phyloP scores from a whole-genome alignment of 2,329 filamentous ascomycete species.

The Penicillium sp. region DNA sequence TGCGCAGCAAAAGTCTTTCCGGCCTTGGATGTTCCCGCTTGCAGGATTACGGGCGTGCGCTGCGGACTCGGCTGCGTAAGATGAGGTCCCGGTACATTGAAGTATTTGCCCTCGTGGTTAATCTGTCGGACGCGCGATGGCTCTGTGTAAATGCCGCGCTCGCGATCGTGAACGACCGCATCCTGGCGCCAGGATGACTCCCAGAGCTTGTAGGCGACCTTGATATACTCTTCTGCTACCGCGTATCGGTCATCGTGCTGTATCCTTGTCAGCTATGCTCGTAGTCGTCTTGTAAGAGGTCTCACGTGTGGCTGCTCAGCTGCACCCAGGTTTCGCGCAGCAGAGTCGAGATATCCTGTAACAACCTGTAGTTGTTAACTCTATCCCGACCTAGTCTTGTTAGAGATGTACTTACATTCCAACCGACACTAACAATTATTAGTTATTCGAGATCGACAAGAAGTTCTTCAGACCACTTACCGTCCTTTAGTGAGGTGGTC shows the following conservation, averaged over 20 bases:
- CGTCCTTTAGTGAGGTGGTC: constrained; percentile 67
- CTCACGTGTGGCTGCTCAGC: constrained; percentile 50
- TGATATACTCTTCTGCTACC: constrained; percentile 63
- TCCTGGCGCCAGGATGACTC: constrained; percentile 67
- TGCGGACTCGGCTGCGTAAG: constrained; percentile 66
- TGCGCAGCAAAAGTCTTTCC: constrained; percentile 67
- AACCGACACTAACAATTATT: constrained; percentile 47
- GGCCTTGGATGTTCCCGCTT: constrained; percentile 66
- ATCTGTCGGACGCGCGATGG: constrained; percentile 61
- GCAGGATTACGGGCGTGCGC: constrained; percentile 65
- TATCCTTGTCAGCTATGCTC: not conserved
- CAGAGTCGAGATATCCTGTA: constrained; percentile 66
- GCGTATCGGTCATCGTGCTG: constrained; percentile 66
- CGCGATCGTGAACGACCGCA: constrained; percentile 60
- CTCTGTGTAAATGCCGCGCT: constrained; percentile 60
- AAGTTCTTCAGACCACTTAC: constrained; percentile 22
- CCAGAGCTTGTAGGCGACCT: constrained; percentile 65
- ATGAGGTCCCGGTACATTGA: constrained; percentile 63
- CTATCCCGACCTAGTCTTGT: not conserved
- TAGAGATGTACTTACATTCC: constrained; percentile 48
- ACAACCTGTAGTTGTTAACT: constrained; percentile 50
- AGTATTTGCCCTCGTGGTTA: constrained; percentile 64
- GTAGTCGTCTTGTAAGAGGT: not conserved
- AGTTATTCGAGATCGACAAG: not conserved
- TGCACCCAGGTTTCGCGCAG: constrained; percentile 62